Evolutionary conservation across 805 yeast genomes (phyloP).

Genomic region (Wickerhamiella azymoides): DNA sequence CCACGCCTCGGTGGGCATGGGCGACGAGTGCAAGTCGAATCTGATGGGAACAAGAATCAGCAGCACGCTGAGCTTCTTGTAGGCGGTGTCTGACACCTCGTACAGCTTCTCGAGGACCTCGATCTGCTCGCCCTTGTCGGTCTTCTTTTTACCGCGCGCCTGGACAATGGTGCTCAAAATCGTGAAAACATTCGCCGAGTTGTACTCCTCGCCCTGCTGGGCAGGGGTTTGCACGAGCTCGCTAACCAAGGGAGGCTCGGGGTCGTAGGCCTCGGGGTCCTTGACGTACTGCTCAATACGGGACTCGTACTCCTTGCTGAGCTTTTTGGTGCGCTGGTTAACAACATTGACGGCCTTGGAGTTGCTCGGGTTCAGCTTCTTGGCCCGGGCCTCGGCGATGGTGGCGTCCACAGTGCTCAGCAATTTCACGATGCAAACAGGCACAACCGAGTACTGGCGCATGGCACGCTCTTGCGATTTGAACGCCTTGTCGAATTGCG

Average conservation of each 20-base stretch:
- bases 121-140: slow-evolving; percentile 71
- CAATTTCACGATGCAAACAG: slow-evolving; percentile 53
- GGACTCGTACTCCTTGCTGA: slow-evolving; percentile 50
- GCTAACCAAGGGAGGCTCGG: slow-evolving; percentile 2
- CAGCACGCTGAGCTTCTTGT: slow-evolving; percentile 65
- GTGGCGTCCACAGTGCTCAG: slow-evolving; percentile 61
- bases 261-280: slow-evolving; percentile 59
- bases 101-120: slow-evolving; percentile 49
- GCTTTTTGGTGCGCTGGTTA: slow-evolving; percentile 78
- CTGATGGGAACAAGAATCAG: slow-evolving; percentile 76
- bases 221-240: slow-evolving; percentile 20
- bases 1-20: slow-evolving; percentile 77
- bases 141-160: slow-evolving; percentile 89
- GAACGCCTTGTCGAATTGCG: slow-evolving; percentile 64
- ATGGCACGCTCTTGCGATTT: slow-evolving; percentile 51
- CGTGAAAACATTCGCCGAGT: slow-evolving; percentile 47
- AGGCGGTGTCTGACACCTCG: slow-evolving; percentile 39
- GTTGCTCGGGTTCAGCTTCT: slow-evolving; percentile 67
- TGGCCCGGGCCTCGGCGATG: slow-evolving; percentile 39
- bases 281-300: slow-evolving; percentile 47
- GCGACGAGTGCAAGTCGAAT: slow-evolving; percentile 62
- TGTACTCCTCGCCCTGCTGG: slow-evolving; percentile 20
- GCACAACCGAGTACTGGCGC: slow-evolving; percentile 66
- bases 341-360: slow-evolving; percentile 77
- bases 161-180: slow-evolving; percentile 65